phyloP scores from a whole-genome alignment of 139 green algal genomes.

The Gonium pectorale region DNA sequence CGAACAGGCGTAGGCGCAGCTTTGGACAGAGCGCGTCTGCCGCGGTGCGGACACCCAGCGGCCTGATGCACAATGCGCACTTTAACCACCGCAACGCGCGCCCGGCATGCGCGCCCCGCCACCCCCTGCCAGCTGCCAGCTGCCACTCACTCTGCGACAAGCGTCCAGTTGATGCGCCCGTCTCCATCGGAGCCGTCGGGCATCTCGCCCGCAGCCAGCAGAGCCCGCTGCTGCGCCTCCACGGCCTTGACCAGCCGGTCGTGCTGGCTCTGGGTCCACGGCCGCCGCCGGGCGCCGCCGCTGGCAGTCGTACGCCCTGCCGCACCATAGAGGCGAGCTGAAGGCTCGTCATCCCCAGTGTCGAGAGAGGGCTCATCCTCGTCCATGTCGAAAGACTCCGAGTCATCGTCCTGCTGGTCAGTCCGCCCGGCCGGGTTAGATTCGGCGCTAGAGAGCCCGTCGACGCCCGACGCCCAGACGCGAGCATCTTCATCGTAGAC shows the following conservation, averaged over 20 bases:
- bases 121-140: too few relatives aligned
- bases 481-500: too few relatives aligned
- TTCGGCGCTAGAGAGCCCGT: not conserved
- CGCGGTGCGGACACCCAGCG: too few relatives aligned
- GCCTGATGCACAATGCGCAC: too few relatives aligned
- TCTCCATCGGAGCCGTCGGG: not conserved
- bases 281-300: not conserved
- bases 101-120: too few relatives aligned
- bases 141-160: conserved; percentile 25
- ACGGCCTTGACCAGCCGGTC: not conserved
- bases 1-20: too few relatives aligned
- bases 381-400: not conserved
- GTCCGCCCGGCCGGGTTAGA: not conserved
- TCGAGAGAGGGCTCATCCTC: not conserved
- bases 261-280: conserved; percentile 13
- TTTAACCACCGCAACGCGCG: too few relatives aligned
- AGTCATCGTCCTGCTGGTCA: not conserved
- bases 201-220: not conserved
- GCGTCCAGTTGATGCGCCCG: conserved; percentile 4
- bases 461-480: too few relatives aligned
- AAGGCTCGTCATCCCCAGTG: not conserved
- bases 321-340: too few relatives aligned
- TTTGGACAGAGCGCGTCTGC: too few relatives aligned
- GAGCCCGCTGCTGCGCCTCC: not conserved
- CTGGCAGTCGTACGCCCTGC: too few relatives aligned